Conservation (phyloP, 2,329 filamentous ascomycete species). For the Ramularia collo-cygni region DNA sequence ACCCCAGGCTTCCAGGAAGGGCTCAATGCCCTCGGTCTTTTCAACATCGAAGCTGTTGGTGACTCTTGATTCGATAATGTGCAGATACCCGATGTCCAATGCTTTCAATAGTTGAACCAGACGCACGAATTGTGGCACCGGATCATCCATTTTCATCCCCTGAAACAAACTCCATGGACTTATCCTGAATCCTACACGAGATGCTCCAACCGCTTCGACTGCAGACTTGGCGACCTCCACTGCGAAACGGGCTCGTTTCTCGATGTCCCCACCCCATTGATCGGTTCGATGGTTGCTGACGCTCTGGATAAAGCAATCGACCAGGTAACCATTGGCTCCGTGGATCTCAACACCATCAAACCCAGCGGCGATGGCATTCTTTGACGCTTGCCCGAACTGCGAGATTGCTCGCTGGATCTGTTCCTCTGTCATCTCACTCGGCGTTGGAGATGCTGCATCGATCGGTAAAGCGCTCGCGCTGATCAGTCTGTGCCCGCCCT, state of each 20-base stretch:
- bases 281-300: constrained; percentile 46
- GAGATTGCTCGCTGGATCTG: constrained; percentile 34
- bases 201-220: constrained; percentile 38
- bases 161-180: constrained; percentile 55
- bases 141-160: constrained; percentile 55
- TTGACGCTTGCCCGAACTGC: constrained; percentile 41
- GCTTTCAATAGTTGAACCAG: constrained; percentile 44
- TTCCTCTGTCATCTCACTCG: constrained; percentile 33
- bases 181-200: constrained; percentile 47
- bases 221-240: constrained; percentile 48
- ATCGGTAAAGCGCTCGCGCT: constrained; percentile 24
- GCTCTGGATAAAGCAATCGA: constrained; percentile 48
- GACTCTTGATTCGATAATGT: constrained; percentile 53
- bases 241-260: constrained; percentile 50
- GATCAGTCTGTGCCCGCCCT: constrained; percentile 24
- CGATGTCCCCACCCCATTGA: constrained; percentile 44
- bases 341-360: constrained; percentile 50
- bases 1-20: constrained; percentile 41
- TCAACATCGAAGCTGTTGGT: constrained; percentile 33
- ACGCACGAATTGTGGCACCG: constrained; percentile 54
- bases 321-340: constrained; percentile 45
- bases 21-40: constrained; percentile 34
- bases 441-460: constrained; percentile 16
- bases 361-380: constrained; percentile 49
- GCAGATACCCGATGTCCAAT: constrained; percentile 52